These are phyloP conservation scores for Calonectria hawksworthii DNA, from an alignment of 2,329 filamentous ascomycete genomes.

Conservation along the genomic window DNA sequence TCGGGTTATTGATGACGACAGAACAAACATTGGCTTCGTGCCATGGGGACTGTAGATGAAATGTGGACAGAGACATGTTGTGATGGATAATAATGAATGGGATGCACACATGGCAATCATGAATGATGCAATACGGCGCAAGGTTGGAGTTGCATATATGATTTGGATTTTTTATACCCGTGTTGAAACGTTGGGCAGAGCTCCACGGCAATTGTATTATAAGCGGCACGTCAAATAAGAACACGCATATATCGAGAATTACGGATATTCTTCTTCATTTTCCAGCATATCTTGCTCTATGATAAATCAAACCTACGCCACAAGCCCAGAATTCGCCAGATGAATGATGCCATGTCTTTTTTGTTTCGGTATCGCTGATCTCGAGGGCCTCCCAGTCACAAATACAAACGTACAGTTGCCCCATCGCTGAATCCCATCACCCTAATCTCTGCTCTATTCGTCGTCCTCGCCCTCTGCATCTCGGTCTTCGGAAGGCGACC, in stretches of 20 bases:
- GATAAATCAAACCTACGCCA: conserved; percentile 39
- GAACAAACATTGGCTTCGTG: conserved; percentile 69
- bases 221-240: background rate
- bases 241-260: background rate
- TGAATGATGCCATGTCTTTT: conserved; percentile 24
- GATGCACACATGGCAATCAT: background rate
- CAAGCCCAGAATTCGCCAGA: conserved; percentile 32
- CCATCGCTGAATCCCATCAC: conserved; percentile 40
- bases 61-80: background rate
- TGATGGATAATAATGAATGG: conserved; percentile 13
- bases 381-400: conserved; percentile 13
- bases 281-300: conserved; percentile 31
- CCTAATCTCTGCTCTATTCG: conserved; percentile 34
- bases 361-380: conserved; percentile 11
- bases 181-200: background rate
- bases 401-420: conserved; percentile 21
- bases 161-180: background rate
- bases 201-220: background rate
- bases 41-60: conserved; percentile 47
- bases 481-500: conserved; percentile 50
- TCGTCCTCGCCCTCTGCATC: conserved; percentile 65
- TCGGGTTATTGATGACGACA: conserved; percentile 74
- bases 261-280: conserved; percentile 9
- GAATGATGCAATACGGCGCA: background rate
- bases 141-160: background rate